Percentiles rank a stretch among this genome's conserved stretches.
Evolutionary conservation across 2,329 filamentous ascomycete genomes (phyloP).

Genomic region (Ophiostoma piceae): DNA sequence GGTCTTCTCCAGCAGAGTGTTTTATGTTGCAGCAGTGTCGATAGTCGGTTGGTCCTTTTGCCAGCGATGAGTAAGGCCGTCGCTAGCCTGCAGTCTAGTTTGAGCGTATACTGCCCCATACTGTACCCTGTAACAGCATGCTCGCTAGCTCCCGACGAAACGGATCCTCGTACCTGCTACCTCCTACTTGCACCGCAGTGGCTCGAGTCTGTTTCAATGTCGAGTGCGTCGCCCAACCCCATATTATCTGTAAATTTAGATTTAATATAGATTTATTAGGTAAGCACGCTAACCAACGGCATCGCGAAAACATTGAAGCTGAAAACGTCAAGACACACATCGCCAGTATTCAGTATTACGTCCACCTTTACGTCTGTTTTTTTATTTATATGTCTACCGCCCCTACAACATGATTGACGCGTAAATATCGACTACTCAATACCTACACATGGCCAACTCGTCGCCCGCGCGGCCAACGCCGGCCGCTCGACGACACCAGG

Average conservation of each 20-base stretch:
- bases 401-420: background rate
- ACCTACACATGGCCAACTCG: constrained; percentile 31
- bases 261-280: background rate
- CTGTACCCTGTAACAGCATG: background rate
- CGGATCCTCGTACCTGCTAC: background rate
- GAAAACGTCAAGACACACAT: background rate
- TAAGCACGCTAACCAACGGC: constrained; percentile 9
- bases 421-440: background rate
- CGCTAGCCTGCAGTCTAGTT: too few relatives aligned
- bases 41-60: background rate
- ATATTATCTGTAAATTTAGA: background rate
- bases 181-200: constrained; percentile 1
- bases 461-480: constrained; percentile 29
- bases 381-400: background rate
- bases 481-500: constrained; percentile 15
- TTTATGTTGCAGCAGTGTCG: constrained; percentile 11
- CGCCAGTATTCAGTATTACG: background rate
- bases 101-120: too few relatives aligned
- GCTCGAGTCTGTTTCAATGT: constrained; percentile 7
- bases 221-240: background rate
- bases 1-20: constrained; percentile 18
- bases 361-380: background rate
- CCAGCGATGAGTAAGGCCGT: background rate
- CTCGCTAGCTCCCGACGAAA: background rate
- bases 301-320: constrained; percentile 13